Conservation (phyloP, 164 flowering plant genomes). For the Umbilicus rupestris region DNA sequence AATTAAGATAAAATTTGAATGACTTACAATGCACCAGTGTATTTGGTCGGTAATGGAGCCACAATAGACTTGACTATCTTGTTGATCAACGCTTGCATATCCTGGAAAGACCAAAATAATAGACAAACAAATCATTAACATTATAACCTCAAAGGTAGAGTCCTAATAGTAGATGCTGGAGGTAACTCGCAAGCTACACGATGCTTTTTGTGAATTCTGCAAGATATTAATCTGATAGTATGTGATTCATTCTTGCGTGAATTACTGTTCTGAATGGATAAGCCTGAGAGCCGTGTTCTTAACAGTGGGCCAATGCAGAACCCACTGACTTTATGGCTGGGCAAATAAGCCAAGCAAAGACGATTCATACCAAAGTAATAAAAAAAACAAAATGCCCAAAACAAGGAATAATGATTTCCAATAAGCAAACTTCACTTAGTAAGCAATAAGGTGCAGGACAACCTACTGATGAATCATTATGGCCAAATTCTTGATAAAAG, state of each 20-base stretch:
- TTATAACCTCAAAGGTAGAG: background rate
- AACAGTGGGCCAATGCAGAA: background rate
- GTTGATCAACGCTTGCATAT: constrained; percentile 92
- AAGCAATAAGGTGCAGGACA: background rate
- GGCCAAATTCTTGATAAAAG: background rate
- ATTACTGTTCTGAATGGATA: background rate
- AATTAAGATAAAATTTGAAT: background rate
- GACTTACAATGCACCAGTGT: constrained; percentile 87
- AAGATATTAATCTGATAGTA: background rate
- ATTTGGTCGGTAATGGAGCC: constrained; percentile 85
- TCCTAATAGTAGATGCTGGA: background rate
- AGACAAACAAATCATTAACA: background rate
- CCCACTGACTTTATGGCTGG: background rate
- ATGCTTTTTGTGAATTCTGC: background rate
- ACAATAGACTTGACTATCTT: constrained; percentile 95
- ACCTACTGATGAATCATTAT: background rate
- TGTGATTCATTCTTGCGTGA: background rate
- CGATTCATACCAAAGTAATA: background rate
- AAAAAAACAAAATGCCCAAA: background rate
- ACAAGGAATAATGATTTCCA: no score
- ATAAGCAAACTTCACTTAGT: background rate
- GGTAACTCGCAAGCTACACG: background rate
- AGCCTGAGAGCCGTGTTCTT: background rate
- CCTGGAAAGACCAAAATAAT: constrained; percentile 39
- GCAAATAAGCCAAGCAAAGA: background rate